A percentile compares a stretch with the other conserved stretches of the same genome.
Conservation (phyloP, 2,329 filamentous ascomycete genomes). For the Pyricularia sp. region DNA sequence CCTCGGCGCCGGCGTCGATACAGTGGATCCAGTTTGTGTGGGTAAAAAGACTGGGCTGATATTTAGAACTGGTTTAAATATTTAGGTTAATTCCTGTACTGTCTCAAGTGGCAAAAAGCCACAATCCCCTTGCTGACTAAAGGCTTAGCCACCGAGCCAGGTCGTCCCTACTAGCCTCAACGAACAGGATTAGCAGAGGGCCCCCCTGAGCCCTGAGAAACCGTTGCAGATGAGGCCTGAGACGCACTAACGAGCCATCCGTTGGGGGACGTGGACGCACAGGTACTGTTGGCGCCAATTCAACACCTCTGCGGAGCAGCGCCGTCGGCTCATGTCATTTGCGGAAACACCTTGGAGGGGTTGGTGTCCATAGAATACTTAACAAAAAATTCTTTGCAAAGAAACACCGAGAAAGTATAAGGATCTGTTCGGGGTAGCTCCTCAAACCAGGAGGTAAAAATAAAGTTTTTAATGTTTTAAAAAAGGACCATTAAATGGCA, state of each 20-base stretch:
- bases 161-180: too few relatives aligned
- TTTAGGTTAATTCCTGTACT: too few relatives aligned
- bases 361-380: background rate
- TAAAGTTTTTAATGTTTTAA: background rate
- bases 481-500: too few relatives aligned
- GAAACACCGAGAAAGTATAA: background rate
- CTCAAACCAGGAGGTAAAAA: background rate
- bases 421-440: background rate
- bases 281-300: background rate
- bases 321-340: too few relatives aligned
- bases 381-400: background rate
- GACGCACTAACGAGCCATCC: background rate
- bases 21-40: too few relatives aligned
- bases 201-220: background rate
- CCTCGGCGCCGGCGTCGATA: background rate
- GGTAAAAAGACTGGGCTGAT: too few relatives aligned
- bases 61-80: too few relatives aligned
- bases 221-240: background rate
- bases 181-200: too few relatives aligned
- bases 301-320: too few relatives aligned
- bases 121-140: background rate
- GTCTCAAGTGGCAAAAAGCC: background rate
- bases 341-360: too few relatives aligned
- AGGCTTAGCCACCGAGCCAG: background rate
- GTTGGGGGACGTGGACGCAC: background rate